These are phyloP conservation scores for Apiospora saccharicola DNA, from an alignment of 2,329 filamentous ascomycete genomes.

Conservation along the genomic window DNA sequence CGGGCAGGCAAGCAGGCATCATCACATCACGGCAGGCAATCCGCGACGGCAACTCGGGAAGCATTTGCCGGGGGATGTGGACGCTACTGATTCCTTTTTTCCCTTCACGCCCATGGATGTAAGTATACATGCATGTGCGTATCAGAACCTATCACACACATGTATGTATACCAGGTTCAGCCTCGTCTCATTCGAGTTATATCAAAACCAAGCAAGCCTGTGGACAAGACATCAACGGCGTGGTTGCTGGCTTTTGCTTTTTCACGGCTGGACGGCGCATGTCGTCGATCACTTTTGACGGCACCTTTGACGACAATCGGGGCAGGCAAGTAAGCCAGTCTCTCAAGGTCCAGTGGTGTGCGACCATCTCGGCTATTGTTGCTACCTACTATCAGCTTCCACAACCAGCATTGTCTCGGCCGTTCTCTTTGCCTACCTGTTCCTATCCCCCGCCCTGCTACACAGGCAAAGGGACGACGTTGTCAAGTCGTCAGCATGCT, in stretches of 20 bases:
- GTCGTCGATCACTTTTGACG: neutral
- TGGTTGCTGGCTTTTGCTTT: neutral
- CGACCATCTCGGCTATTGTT: no score
- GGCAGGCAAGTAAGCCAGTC: no score
- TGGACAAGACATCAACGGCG: neutral
- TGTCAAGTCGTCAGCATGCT: no score
- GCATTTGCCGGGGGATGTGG: neutral
- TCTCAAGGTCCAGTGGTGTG: no score
- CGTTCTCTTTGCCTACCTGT: no score
- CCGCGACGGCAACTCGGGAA: neutral
- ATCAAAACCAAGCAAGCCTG: neutral
- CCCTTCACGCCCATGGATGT: neutral
- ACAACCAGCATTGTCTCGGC: no score
- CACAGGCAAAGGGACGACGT: no score
- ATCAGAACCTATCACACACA: neutral
- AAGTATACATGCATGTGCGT: neutral
- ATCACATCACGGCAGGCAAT: neutral
- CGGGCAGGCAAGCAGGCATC: neutral
- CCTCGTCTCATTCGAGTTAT: neutral
- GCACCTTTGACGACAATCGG: no score
- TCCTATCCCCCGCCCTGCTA: no score
- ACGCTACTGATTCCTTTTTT: neutral
- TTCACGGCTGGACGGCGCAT: neutral
- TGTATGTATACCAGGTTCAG: neutral
- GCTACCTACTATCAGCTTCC: no score